phyloP scores from a whole-genome alignment of 2,329 filamentous ascomycete species.

The Clonostachys byssicola region DNA sequence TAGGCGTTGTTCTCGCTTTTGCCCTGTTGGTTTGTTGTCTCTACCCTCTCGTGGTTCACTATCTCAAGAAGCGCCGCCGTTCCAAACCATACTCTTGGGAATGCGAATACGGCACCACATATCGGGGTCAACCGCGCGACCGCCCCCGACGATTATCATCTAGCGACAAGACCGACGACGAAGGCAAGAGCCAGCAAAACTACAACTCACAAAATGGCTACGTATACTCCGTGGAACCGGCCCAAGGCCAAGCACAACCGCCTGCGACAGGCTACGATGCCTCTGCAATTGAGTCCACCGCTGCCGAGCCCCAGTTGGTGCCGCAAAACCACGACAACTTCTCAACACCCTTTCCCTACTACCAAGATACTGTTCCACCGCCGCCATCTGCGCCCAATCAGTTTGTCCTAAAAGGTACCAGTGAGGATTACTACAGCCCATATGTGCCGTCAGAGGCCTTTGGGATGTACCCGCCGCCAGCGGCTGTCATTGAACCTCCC shows the following conservation, averaged over 20 bases:
- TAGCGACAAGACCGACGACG: constrained; percentile 21
- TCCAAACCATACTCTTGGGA: constrained; percentile 1
- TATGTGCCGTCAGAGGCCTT: constrained; percentile 34
- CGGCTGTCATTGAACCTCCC: not conserved
- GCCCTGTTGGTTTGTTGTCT: constrained; percentile 27
- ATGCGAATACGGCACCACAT: constrained; percentile 1
- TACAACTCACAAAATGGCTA: not conserved
- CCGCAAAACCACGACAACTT: constrained; percentile 5
- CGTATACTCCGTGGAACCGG: not conserved
- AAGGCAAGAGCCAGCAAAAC: not conserved
- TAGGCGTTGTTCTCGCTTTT: constrained; percentile 26
- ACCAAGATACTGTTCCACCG: constrained; percentile 17
- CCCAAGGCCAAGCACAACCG: not conserved
- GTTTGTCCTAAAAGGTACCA: constrained; percentile 25
- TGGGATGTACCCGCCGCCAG: constrained; percentile 20
- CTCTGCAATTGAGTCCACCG: constrained; percentile 5
- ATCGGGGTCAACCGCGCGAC: constrained; percentile 1
- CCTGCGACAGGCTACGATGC: constrained; percentile 1
- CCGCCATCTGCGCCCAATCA: constrained; percentile 17
- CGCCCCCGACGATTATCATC: constrained; percentile 25
- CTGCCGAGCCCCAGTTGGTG: not conserved
- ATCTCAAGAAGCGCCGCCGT: constrained; percentile 5
- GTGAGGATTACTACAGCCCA: constrained; percentile 34
- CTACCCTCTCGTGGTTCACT: constrained; percentile 28
- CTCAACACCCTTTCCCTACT: constrained; percentile 12